Evolutionary conservation across 495 filamentous ascomycete genomes (phyloP), one percentile per base, ranked within the genome.

Genomic region (Penicillium turbatum): DNA sequence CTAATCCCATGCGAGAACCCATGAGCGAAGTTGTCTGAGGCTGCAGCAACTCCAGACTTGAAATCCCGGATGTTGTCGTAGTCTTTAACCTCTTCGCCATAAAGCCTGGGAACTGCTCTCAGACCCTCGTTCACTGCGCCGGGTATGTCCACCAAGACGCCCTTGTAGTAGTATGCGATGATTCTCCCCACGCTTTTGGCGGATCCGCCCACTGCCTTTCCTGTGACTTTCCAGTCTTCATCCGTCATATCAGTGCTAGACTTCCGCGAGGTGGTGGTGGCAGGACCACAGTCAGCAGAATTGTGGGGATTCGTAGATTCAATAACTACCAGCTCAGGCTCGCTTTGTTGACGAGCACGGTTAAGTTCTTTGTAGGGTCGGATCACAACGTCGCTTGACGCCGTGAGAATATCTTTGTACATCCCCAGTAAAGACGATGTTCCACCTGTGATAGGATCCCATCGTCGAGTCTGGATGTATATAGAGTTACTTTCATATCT

Each of bases 61-160:
- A 66, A 75, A 37, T 72, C 74, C 1, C 48, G 51, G 11, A 77
- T 62, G 3, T 62, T 48, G 6, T 59, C 62, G 19, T 72, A 60
- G 24, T 69, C 60, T 21, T 58, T 60, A 24, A 76, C 79, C 48
- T 74, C 72, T 54, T 83, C 85, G 5, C 88, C 87, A 58, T 90
- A 89, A 1, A 95, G 73, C 0, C 87, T 80, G 1, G 90, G 90
- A 0, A 89, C 86, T 56, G 91, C 91, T 64, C 92, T 88, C 53
- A 92, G 87, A 1, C 90, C 90, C 60, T 92, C 88, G 3, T 86
- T 82, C 2, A 92, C 63, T 0, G 89, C 87, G 1, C 91, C 70
- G 5, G 81, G 78, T 17, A 93, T 74, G 58, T 91, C 86, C 54
- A 92, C 84, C 13, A 71, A 29, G 8, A 68, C 47, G 1, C 70